Conservation (phyloP, 306 rosid species). For the Astragalus membranaceus region DNA sequence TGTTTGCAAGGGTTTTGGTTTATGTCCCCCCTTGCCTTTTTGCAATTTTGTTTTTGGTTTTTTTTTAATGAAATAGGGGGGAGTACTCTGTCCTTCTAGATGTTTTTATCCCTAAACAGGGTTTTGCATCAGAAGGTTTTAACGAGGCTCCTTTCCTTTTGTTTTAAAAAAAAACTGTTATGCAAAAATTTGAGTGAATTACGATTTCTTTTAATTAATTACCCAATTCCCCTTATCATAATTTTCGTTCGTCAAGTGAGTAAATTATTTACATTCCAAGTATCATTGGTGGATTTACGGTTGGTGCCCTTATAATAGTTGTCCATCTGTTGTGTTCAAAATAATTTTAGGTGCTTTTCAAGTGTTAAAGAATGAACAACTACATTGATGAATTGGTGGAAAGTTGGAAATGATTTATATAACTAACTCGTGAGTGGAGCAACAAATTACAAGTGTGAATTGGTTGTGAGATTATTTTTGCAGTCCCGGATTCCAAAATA, state of each 20-base stretch:
- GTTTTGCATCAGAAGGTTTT: too few relatives aligned
- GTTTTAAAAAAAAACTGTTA: too few relatives aligned
- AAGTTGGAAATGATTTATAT: neutral
- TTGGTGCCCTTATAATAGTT: neutral
- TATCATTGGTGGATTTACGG: neutral
- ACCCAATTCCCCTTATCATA: neutral
- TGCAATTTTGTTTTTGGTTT: too few relatives aligned
- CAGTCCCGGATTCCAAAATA: neutral
- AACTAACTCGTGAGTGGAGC: neutral
- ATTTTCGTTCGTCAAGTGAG: too few relatives aligned
- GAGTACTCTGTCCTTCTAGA: too few relatives aligned
- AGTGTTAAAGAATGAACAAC: neutral
- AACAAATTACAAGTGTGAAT: neutral
- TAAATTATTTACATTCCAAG: neutral
- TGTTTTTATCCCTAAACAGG: too few relatives aligned
- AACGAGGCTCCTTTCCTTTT: too few relatives aligned
- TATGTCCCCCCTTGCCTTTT: too few relatives aligned
- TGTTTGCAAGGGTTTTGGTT: too few relatives aligned
- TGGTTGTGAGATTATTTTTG: neutral
- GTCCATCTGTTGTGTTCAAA: neutral
- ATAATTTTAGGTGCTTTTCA: neutral
- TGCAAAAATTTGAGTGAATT: neutral
- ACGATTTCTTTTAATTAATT: neutral
- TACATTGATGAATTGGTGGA: neutral
- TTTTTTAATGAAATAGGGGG: too few relatives aligned